Conservation (phyloP, 352 stramenopile species). For the Phytopythium aichiense region DNA sequence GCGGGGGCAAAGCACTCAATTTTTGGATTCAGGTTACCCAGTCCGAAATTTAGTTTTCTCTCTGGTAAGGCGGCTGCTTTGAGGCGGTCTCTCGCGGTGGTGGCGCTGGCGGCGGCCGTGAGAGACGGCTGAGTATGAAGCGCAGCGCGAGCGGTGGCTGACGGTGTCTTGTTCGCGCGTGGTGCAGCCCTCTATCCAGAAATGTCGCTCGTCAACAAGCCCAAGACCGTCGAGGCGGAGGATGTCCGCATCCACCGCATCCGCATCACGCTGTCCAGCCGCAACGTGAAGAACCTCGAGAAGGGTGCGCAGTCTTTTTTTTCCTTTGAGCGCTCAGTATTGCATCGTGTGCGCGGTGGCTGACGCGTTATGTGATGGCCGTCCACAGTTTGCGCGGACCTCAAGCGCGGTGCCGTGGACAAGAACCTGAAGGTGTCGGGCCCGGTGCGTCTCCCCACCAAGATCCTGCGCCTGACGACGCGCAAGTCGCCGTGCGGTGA, state of each 20-base stretch:
- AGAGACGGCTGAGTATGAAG: no score
- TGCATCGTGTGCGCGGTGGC: neutral
- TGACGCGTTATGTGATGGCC: neutral
- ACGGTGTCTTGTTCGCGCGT: conserved; percentile 1
- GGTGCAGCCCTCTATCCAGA: conserved; percentile 80
- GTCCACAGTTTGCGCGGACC: conserved; percentile 91
- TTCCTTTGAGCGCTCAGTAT: no score
- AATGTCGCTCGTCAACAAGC: conserved; percentile 87
- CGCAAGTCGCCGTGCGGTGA: conserved; percentile 98
- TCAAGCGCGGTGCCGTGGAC: conserved; percentile 97
- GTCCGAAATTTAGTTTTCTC: conserved; percentile 54
- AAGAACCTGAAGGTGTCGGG: conserved; percentile 98
- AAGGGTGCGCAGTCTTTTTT: no score
- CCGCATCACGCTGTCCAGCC: conserved; percentile 98
- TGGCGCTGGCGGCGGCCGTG: neutral
- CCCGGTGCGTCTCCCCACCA: conserved; percentile 98
- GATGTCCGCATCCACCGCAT: conserved; percentile 94
- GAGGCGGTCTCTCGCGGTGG: neutral
- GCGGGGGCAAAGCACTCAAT: conserved; percentile 6
- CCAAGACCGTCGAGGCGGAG: conserved; percentile 82
- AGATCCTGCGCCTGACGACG: conserved; percentile 98
- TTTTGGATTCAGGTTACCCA: conserved; percentile 92
- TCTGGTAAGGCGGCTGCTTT: conserved; percentile 42
- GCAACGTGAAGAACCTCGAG: conserved; percentile 99
- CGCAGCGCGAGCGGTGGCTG: neutral